Evolutionary conservation across 2,329 filamentous ascomycete genomes (phyloP), one percentile per base, ranked within the genome.

Genomic region (Fusarium protoensiforme): DNA sequence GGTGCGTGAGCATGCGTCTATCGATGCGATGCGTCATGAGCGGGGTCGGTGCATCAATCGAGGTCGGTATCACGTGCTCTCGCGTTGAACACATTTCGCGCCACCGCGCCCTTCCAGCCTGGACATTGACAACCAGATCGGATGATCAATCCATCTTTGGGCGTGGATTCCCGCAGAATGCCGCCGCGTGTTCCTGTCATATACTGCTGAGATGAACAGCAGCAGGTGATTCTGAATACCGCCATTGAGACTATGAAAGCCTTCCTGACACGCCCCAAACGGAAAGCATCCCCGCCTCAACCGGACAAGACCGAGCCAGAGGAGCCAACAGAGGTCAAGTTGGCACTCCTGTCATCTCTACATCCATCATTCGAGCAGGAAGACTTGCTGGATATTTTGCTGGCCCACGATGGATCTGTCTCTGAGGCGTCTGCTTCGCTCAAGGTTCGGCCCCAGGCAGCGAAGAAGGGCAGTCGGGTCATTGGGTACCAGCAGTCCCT

Each of bases 291-390:
- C 56, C 72, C 74, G 27, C 74, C 77, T 77, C 61, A 77, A 67
- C 48, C 65, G 7, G 60, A 65, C 39, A 61, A 57, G 36, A 77
- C 79, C 7, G 81, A 82, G 20, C 88, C 91, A 18, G 90, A 95
- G 18, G 93, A 97, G 54, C 92, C 93, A 1, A 99, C 96, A 0
- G 96, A 98, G 71, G 86, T 97, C 76, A 98, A 98, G 79, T 84
- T 99, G 16, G 95, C 95, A 2, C 85, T 97, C 2, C 85, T 99
- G 4, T 89, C 92, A 3, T 98, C 96, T 1, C 83, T 98, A 0
- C 88, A 95, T 73, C 90, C 93, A 0, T 80, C 85, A 1, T 73
- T 91, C 5, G 87, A 90, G 9, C 91, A 93, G 54, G 89, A 92
- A 38, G 85, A 87, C 0, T 85, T 98, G 1, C 87, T 99, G 0